phyloP scores from a whole-genome alignment of 2,329 filamentous ascomycete genomes.

The Amylocarpus encephaloides region DNA sequence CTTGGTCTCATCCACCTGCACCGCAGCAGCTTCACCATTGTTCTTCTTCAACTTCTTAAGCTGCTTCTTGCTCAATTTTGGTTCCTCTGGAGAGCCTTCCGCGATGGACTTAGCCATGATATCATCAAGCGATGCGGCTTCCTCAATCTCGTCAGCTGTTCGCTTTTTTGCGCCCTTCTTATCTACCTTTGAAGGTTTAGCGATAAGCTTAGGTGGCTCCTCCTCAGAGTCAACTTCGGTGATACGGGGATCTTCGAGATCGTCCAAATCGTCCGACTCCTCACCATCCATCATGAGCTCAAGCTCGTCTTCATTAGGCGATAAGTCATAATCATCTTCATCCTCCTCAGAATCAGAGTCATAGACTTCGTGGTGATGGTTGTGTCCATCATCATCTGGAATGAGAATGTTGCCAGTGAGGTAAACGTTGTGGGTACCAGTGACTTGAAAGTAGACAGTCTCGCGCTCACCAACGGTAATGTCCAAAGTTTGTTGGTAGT shows the following conservation, averaged over 20 bases:
- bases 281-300: slow-evolving; percentile 50
- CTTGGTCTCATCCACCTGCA: slow-evolving; percentile 52
- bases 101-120: slow-evolving; percentile 71
- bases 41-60: slow-evolving; percentile 99
- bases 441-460: slow-evolving; percentile 85
- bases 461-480: slow-evolving; percentile 87
- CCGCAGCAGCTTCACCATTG: slow-evolving; percentile 74
- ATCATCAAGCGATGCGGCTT: slow-evolving; percentile 66
- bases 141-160: slow-evolving; percentile 63
- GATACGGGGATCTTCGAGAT: slow-evolving; percentile 71
- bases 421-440: slow-evolving; percentile 82
- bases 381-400: slow-evolving; percentile 50
- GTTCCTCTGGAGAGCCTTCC: slow-evolving; percentile 48
- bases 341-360: slow-evolving; percentile 56
- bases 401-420: slow-evolving; percentile 96
- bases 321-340: slow-evolving; percentile 73
- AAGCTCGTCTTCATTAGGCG: slow-evolving; percentile 73
- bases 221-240: slow-evolving; percentile 78
- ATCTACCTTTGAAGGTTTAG: slow-evolving; percentile 32
- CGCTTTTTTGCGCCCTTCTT: slow-evolving; percentile 90
- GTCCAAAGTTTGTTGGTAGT: slow-evolving; percentile 92
- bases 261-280: slow-evolving; percentile 70
- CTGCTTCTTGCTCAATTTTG: slow-evolving; percentile 90
- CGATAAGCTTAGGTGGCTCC: slow-evolving; percentile 56
- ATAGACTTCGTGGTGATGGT: slow-evolving; percentile 52